Evolutionary conservation across 2,329 filamentous ascomycete species (phyloP), one percentile per base, ranked within the genome.

Genomic region (Beauveria sp.): DNA sequence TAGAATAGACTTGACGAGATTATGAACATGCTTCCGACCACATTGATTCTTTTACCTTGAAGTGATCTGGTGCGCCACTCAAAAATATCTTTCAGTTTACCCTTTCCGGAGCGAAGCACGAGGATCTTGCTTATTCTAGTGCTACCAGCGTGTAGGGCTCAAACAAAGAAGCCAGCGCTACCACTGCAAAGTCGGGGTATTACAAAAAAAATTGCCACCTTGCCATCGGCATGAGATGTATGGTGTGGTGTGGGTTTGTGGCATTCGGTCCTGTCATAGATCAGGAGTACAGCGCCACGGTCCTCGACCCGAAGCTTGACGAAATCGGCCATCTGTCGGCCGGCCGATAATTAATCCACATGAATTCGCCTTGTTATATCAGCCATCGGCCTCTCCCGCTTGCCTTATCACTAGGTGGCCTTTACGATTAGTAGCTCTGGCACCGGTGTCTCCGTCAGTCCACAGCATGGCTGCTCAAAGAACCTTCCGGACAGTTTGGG

Each of bases 1-100:
- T 98, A 67, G 93, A 96, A 71, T 88, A 77, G 18, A 24, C 42
- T 14, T 31, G 18, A 61, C 14, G 46, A 55, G 46, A 38, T 45
- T 62, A 24, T 38, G 50, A 60, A n/a, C 62, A 60, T 51, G 52
- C 8, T 49, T 53, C 24, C 22, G 31, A 53, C 6, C 40, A 53
- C 20, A 5, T 12, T 20, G 22, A 1, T n/a, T 5, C 9, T 26
- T n/a, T 7, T 10, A 3, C 18, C 18, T 31, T 28, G 48, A 62
- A 38, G 34, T 38, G 34, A 6, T 38, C 12, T 38, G 12, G 34
- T 38, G 12, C 34, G 34, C 34, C 12, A 5, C 12, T 38, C 12
- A 6, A 16, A 38, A 12, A 38, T 16, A 6, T 38, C 12, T 14
- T 38, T 38, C 34, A 38, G 34, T 38, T 38, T 38, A 38, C 34